These are phyloP conservation scores for Gentiana straminea DNA, from an alignment of 257 asterid species.

Conservation along the genomic window DNA sequence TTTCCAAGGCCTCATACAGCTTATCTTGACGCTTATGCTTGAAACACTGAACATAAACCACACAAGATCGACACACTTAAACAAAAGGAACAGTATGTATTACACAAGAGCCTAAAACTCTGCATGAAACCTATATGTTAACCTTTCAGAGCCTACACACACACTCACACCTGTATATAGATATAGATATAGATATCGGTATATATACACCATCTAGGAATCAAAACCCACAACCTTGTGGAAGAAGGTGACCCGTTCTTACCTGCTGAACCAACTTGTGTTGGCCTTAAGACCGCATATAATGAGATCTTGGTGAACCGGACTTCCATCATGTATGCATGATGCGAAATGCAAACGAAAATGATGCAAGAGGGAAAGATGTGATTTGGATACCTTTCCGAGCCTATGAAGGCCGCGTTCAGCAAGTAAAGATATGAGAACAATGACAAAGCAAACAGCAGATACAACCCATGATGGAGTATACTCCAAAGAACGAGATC, in stretches of 20 bases:
- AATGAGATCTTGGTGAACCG: no score
- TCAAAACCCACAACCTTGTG: background rate
- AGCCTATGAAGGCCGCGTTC: constrained; percentile 67
- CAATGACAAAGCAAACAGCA: constrained; percentile 59
- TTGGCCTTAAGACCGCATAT: no score
- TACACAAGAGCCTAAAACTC: no score
- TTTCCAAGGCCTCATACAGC: constrained; percentile 53
- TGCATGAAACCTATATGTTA: background rate
- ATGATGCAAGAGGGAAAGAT: background rate
- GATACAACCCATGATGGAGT: constrained; percentile 87
- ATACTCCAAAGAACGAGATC: constrained; percentile 37
- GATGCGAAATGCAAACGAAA: background rate
- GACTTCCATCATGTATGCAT: no score
- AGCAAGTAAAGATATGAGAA: constrained; percentile 50
- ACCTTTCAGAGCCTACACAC: no score
- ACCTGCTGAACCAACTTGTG: no score
- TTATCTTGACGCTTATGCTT: constrained; percentile 38
- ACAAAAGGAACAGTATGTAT: no score
- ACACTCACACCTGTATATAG: no score
- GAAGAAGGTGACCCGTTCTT: no score
- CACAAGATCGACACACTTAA: background rate
- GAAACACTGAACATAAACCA: constrained; percentile 33
- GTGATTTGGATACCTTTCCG: constrained; percentile 44
- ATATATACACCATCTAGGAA: background rate
- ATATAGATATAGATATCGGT: no score